Conservation (phyloP, 352 stramenopile species). For the Phytopythium vexans region DNA sequence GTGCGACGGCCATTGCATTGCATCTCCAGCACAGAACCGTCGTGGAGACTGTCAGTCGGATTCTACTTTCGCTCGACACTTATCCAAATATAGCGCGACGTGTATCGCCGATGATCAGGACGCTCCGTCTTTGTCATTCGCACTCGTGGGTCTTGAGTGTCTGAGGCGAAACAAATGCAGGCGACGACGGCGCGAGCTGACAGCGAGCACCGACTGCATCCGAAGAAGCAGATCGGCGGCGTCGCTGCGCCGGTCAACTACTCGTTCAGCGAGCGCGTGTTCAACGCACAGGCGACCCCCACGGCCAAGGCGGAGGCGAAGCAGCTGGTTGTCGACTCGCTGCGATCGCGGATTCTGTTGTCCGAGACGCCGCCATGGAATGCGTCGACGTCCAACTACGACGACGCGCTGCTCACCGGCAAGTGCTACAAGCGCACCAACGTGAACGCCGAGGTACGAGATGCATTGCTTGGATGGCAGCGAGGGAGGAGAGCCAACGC, state of each 20-base stretch:
- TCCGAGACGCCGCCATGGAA: constrained; percentile 58
- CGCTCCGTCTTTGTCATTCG: too few relatives aligned
- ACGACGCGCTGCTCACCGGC: constrained; percentile 67
- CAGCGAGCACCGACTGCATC: constrained; percentile 10
- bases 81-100: too few relatives aligned
- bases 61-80: too few relatives aligned
- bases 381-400: constrained; percentile 61
- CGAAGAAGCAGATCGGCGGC: constrained; percentile 67
- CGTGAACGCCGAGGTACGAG: constrained; percentile 65
- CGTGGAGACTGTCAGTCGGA: too few relatives aligned
- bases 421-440: constrained; percentile 80
- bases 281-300: constrained; percentile 57
- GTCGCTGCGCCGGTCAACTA: constrained; percentile 64
- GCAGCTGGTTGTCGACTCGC: constrained; percentile 50
- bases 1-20: too few relatives aligned
- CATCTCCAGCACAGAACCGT: too few relatives aligned
- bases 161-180: background rate
- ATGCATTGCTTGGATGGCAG: background rate
- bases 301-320: constrained; percentile 54
- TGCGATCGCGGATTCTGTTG: constrained; percentile 60
- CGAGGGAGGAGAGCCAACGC: background rate
- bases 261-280: constrained; percentile 68
- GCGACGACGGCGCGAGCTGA: background rate
- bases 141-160: too few relatives aligned
- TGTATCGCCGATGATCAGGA: too few relatives aligned